Base-by-base conservation (phyloP, 768 basidiomycete species). In the Dendrothele bispora region DNA sequence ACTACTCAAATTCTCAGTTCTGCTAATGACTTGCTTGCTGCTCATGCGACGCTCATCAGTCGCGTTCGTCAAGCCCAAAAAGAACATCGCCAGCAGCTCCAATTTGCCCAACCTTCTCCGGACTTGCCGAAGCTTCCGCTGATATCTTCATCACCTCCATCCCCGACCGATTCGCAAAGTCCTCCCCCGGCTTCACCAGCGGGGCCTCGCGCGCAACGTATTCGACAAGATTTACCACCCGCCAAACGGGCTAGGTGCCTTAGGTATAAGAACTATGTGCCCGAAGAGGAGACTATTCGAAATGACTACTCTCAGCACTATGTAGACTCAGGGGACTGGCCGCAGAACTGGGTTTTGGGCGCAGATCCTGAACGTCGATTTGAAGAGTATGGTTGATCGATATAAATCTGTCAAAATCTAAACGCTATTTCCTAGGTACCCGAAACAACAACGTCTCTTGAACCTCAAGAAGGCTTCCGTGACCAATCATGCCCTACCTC, bases 271-370 rank as follows among this genome's bases (percentile, higher is more conserved):
- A 94, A 95, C 60, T 95, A 95, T 55, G 78, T 94, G 14, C 86
- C 90, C 1, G 91, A 93, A 52, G 95, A 99, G 61, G 95, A 99
- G 64, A 98, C 94, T 0, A 89, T 99, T 36, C 79, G 97, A 39
- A 98, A 97, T 57, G 95, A 99, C 69, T 93, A 95, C 61, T 91
- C 88, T 0, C 86, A 88, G 65, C 73, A 86, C 54, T 98, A 95
- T 65, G 92, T 95, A 27, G 86, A 91, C 57, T 79, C 88, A 2
- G 95, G 94, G 8, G 88, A 91, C 53, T 93, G 94, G 85, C 91
- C 94, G 2, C 93, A 95, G 68, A 86, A 97, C 59, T 91, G 86
- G 82, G 88, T 99, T 7, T 70, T 92, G 7, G 95, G 94, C 18
- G 89, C 91, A 5, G 89, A 88, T 51, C 88, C 89, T 11, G 89